Base-by-base conservation (phyloP, 345 rosid genomes). In the Eucalyptus albens region DNA sequence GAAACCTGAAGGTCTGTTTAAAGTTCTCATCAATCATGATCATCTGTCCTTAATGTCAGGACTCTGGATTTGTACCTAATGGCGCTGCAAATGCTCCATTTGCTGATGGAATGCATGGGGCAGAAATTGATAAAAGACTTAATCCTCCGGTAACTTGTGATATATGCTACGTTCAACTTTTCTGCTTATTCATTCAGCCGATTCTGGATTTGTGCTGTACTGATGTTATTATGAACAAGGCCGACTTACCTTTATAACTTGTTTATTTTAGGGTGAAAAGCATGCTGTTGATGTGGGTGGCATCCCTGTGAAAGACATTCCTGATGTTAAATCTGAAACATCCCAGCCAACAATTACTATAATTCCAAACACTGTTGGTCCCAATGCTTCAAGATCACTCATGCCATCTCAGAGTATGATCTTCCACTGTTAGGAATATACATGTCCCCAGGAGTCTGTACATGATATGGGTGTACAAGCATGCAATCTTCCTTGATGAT, bases 91-190 rank as follows among this genome's bases (percentile, higher is more conserved):
- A 60, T 89, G 93, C 93, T 90, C 95, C 97, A 59, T 69, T 96
- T 51, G 33, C 72, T 72, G 99, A 98, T 92, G 99, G 99, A 92
- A 94, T 97, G 94, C 94, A 93, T 88, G 97, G 97, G 77, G 93
- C 89, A 86, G 99, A 97, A 94, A 95, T 94, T 88, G 99, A 95
- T 89, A 92, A 92, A 90, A 95, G 96, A 93, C 88, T 95, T 88
- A 92, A 91, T 86, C 97, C 93, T 92, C 72, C 50, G 87, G 99
- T 97, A 91, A 92, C 95, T 93, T 85, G 65, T 47, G 85, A 86
- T 37, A 86, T 62, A 31, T 49, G 81, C 77, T 50, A 22, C 19
- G 42, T 62, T 88, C 85, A 40, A 77, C 27, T 40, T 77, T 40
- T 77, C 85, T 77, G 47, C 47, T 37, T 87, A 27, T 87, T 87